phyloP scores from a whole-genome alignment of 495 filamentous ascomycete genomes.

The Aspergillus bridgeri region DNA sequence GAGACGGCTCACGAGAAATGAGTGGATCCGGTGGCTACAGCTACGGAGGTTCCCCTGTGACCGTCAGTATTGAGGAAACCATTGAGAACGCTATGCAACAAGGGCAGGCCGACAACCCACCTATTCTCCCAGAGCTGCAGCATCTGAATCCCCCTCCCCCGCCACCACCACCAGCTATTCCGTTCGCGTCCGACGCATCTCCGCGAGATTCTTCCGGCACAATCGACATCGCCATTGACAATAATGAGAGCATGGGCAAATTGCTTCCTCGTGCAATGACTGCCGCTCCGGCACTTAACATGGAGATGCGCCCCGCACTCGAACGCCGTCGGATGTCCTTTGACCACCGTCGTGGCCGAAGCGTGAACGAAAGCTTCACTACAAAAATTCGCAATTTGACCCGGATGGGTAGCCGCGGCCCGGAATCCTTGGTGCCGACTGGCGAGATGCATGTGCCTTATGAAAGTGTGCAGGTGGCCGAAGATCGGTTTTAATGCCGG shows the following conservation, averaged over 20 bases:
- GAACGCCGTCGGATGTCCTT: conserved; percentile 41
- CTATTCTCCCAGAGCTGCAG: conserved; percentile 77
- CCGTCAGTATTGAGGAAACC: conserved; percentile 64
- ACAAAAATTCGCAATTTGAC: conserved; percentile 64
- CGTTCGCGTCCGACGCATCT: conserved; percentile 24
- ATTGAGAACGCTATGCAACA: conserved; percentile 46
- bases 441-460: conserved; percentile 28
- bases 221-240: conserved; percentile 75
- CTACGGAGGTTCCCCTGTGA: conserved; percentile 33
- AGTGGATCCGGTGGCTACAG: conserved; percentile 23
- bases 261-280: conserved; percentile 42
- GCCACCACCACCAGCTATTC: conserved; percentile 43
- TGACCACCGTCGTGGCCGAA: conserved; percentile 63
- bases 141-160: conserved; percentile 71
- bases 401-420: conserved; percentile 62
- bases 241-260: conserved; percentile 30
- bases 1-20: conserved; percentile 34
- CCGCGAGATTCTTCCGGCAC: conserved; percentile 51
- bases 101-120: conserved; percentile 40
- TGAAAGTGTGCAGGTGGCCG: conserved; percentile 31
- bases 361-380: conserved; percentile 62
- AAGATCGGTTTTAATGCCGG: conserved; percentile 20
- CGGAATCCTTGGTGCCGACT: conserved; percentile 27
- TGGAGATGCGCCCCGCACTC: conserved; percentile 19
- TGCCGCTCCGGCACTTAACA: conserved; percentile 30